Base-by-base conservation (phyloP, 345 rosid genomes). In the Microthlaspi erraticum region DNA sequence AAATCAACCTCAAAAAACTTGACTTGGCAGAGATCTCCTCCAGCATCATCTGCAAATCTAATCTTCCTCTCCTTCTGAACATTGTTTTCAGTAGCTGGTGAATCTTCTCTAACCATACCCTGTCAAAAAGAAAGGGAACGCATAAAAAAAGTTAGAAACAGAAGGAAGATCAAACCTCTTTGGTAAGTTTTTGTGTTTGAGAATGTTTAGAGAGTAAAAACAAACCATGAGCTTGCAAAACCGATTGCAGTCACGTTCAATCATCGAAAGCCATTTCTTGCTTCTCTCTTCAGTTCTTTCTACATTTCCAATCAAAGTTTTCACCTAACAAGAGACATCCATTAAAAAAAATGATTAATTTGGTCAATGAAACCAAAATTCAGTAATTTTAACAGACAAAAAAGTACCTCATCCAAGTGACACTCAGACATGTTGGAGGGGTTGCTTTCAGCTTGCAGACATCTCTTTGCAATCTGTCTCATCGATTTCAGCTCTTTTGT, bases 221-320 rank as follows among this genome's bases (percentile, higher is more conserved):
- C 84, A 29, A 50, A 94, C 96, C 97, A 89, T 89, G 75, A 91
- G 82, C 84, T 88, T 94, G 70, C 96, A 86, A 70, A 94, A 94
- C 12, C 95, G 90, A 68, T 41, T 84, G 82, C 89, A 89, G 49
- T 94, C 88, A 55, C 90, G 85, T 31, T 83, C 67, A 80, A 91
- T 84, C 41, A 82, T 77, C 10, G 85, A 81, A 55, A 89, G 73
- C 92, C 87, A 85, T 84, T 73, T 88, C 76, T 60, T 83, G 9
- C 88, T 77, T n/a, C 76, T 80, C 79, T 86, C 90, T 80, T 91
- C 93, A 10, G 64, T 81, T 81, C 60, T 85, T 33, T 81, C 75
- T 44, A 91, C 88, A 55, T 80, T 82, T 52, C 78, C 78, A 74
- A 84, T 52, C 37, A 89, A 79, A 61, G 49, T 51, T 46, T 67